Evolutionary conservation across 1,139 yeast genomes (phyloP), one percentile per base, ranked within the genome.

Genomic region (Candida sojae): DNA sequence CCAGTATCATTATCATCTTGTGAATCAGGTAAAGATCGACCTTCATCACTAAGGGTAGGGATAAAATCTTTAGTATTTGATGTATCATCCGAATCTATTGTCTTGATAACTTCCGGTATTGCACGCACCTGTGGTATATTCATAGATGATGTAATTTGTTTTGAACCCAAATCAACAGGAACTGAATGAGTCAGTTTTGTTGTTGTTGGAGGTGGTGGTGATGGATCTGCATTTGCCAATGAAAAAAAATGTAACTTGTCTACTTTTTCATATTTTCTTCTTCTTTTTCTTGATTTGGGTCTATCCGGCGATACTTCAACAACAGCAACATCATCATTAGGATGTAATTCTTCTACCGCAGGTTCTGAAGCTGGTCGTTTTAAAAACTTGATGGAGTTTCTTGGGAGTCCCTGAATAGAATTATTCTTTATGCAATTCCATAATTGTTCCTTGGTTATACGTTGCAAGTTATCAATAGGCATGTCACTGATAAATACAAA

Each of bases 201-300:
- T n/a, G 8, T 32, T 13, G 42, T 6, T n/a, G 31, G 17, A 4
- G 42, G 13, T 30, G 34, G 29, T 23, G 39, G 32, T 28, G 33
- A 1, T 31, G 42, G 26, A 3, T 41, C 29, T n/a, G 41, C 26
- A 13, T 34, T 30, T 12, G 52, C 41, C 45, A 69, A 62, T 47
- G 69, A 68, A 47, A 71, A 69, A 48, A 71, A 71, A 48, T 70
- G 71, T 40, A 69, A 57, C 26, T 63, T 66, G 45, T 62, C 66
- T 1, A 68, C 71, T 45, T 63, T 63, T 47, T 68, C 69, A 43
- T 68, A 63, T 44, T 62, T 67, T 37, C 68, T 57, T 37, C 68
- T 57, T 55, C 75, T 57, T 48, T 69, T 69, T 39, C 72, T 54
- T 7, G 47, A 37, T 26, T 48, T 23, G 25, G 45, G 47, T 28